These are phyloP conservation scores for Exophiala xenobiotica DNA, from an alignment of 2,329 filamentous ascomycete genomes.

Conservation along the genomic window DNA sequence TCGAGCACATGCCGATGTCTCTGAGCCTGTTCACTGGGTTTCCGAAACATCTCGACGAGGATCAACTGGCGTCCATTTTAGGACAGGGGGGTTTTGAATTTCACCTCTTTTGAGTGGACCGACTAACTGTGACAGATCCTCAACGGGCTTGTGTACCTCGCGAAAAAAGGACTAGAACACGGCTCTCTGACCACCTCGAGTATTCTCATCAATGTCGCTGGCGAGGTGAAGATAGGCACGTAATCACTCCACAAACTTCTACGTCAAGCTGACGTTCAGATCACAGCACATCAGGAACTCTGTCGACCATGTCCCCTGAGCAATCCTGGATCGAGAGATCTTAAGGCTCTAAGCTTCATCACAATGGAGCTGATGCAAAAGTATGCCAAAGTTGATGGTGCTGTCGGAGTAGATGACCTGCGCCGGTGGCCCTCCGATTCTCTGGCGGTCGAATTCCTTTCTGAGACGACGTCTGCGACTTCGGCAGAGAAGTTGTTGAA, in stretches of 20 bases:
- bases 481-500: background rate
- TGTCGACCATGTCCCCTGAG: background rate
- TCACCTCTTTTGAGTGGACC: background rate
- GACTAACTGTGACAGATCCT: conserved; percentile 1
- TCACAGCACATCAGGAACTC: conserved; percentile 2
- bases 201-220: background rate
- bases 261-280: conserved; percentile 3
- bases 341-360: conserved; percentile 32
- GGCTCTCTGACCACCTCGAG: background rate
- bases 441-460: conserved; percentile 32
- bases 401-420: conserved; percentile 36
- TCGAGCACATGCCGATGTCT: too few relatives aligned
- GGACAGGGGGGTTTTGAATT: background rate
- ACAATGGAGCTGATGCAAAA: conserved; percentile 39
- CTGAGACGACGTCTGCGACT: conserved; percentile 30
- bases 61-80: too few relatives aligned
- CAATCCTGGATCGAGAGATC: background rate
- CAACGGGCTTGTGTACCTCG: background rate
- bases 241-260: background rate
- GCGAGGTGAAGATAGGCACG: background rate
- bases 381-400: conserved; percentile 37
- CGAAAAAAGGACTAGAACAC: conserved; percentile 1
- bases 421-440: conserved; percentile 32
- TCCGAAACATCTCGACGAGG: too few relatives aligned
- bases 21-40: too few relatives aligned